Evolutionary conservation across 176 grass and related monocot genomes (phyloP), one percentile per base, ranked within the genome.

Genomic region (Themeda triandra): DNA sequence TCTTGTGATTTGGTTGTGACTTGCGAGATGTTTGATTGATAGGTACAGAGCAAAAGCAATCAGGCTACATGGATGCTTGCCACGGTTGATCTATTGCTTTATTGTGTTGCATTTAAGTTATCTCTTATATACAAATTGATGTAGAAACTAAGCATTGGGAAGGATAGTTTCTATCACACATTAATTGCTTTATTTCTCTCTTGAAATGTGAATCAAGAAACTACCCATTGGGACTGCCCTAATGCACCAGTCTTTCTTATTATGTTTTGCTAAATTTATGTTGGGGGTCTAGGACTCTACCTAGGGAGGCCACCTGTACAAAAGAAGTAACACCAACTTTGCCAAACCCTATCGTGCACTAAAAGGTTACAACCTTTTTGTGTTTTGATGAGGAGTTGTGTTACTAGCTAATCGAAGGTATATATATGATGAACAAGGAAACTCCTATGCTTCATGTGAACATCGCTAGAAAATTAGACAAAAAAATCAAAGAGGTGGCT

Each of bases 281-380:
- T 42, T 72, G 24, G 30, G 42, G 9, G 6, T 36, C 18, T 65
- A 51, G 31, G n/a, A 17, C 24, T n/a, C n/a, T n/a, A n/a, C n/a
- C 60, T 25, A 41, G 8, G 73, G 4, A 72, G 18, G 13, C 48
- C 25, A 33, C 1, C 6, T 4, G 17, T 54, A 24, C 54, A 24
- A 66, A 64, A 83, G 11, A 72, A 40, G 24, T 23, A 63, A 60
- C 21, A 65, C 25, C 24, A 73, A 54, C 30, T 64, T n/a, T 67
- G 71, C 11, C 53, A 35, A 84, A 80, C 36, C 80, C 28, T 80
- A 44, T 27, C 1, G 21, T 66, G 66, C 9, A 78, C 9, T 42
- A 72, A 83, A 88, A 78, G 18, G 44, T 35, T 24, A 23, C n/a
- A 31, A 29, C n/a, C 40, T 51, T 77, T 83, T 78, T 14, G 39